These are phyloP conservation scores for Debaryomyces sp. DNA, from an alignment of 1,139 yeast genomes.

Conservation along the genomic window DNA sequence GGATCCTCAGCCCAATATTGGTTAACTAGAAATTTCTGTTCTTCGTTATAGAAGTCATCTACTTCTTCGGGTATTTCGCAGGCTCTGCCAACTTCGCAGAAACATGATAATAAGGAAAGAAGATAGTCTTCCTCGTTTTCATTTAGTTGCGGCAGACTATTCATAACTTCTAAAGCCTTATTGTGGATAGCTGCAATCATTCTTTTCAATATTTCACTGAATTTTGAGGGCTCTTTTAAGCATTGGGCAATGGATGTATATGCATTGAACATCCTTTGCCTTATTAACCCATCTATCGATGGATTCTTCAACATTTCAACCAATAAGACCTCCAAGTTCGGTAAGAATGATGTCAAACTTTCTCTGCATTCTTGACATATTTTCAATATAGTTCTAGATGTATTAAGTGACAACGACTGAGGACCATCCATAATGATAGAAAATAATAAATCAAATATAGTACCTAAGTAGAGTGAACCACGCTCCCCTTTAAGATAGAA, in stretches of 20 bases:
- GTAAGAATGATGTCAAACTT: slow-evolving; percentile 48
- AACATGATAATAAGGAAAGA: slow-evolving; percentile 59
- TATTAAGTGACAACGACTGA: slow-evolving; percentile 31
- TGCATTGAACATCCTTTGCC: slow-evolving; percentile 64
- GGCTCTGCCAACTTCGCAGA: slow-evolving; percentile 71
- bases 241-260: slow-evolving; percentile 64
- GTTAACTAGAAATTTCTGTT: slow-evolving; percentile 25
- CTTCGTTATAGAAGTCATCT: slow-evolving; percentile 40
- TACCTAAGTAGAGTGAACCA: slow-evolving; percentile 44
- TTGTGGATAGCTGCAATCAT: slow-evolving; percentile 26
- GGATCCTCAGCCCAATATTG: slow-evolving; percentile 48
- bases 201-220: slow-evolving; percentile 24
- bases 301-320: slow-evolving; percentile 53
- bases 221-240: slow-evolving; percentile 42
- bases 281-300: slow-evolving; percentile 50
- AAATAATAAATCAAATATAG: slow-evolving; percentile 53
- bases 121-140: slow-evolving; percentile 42
- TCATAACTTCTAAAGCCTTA: slow-evolving; percentile 18
- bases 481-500: slow-evolving; percentile 49
- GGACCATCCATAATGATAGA: slow-evolving; percentile 28
- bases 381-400: slow-evolving; percentile 61
- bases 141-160: slow-evolving; percentile 5
- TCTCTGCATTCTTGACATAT: slow-evolving; percentile 64
- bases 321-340: slow-evolving; percentile 54
- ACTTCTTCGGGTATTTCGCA: slow-evolving; percentile 60